A percentile compares a stretch with the other conserved stretches of the same genome.
Evolutionary conservation across 305 asterid species (phyloP).

Genomic region (Rubia peregrina): DNA sequence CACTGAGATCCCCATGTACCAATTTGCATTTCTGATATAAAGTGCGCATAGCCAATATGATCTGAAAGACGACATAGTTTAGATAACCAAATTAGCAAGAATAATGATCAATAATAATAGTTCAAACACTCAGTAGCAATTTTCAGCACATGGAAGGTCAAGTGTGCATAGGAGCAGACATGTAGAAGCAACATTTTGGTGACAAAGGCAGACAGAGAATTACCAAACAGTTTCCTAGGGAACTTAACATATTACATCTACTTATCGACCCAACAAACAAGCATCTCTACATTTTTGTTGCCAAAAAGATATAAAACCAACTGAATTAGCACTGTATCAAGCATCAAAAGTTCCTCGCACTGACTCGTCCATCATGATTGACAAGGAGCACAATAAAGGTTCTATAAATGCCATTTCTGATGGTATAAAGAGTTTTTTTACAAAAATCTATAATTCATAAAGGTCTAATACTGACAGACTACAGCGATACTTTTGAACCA

Average conservation of each 20-base stretch:
- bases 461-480: background rate
- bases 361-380: background rate
- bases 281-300: background rate
- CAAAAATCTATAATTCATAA: background rate
- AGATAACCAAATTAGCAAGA: background rate
- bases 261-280: background rate
- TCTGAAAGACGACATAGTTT: constrained; percentile 30
- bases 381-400: background rate
- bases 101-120: background rate
- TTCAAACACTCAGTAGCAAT: background rate
- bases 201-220: background rate
- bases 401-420: background rate
- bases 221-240: background rate
- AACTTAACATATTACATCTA: background rate
- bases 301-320: too few species aligned
- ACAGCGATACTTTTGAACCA: background rate
- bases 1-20: constrained; percentile 95
- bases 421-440: background rate
- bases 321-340: background rate
- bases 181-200: background rate
- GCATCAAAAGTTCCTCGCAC: background rate
- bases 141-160: background rate
- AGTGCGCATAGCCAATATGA: constrained; percentile 72
- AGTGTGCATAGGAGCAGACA: background rate
- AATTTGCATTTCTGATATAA: constrained; percentile 90